Evolutionary conservation across 441 rosid species (phyloP).

Genomic region (Oxalis stricta): DNA sequence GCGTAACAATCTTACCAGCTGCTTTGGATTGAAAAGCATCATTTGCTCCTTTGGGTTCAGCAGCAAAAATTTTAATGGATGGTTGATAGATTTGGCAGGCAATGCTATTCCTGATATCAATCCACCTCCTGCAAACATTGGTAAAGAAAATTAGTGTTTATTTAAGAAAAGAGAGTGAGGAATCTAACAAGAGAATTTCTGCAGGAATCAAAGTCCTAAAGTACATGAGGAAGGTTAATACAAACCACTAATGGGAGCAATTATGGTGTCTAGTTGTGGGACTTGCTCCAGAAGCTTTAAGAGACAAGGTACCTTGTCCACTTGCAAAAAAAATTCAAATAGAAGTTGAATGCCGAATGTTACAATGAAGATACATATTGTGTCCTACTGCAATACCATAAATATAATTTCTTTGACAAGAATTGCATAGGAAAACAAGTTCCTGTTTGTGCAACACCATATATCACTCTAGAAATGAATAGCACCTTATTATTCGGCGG

Average conservation of each 20-base stretch:
- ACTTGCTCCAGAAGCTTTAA: constrained; percentile 73
- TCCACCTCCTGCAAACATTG: constrained; percentile 49
- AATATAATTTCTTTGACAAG: too few species aligned
- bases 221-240: not conserved
- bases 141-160: not conserved
- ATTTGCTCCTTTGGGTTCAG: constrained; percentile 82
- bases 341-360: not conserved
- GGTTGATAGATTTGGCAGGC: constrained; percentile 83
- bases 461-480: not conserved
- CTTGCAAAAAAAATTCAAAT: constrained; percentile 23
- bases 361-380: not conserved
- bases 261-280: constrained; percentile 50
- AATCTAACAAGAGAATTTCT: not conserved
- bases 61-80: constrained; percentile 61
- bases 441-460: not conserved
- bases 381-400: too few species aligned
- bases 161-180: not conserved
- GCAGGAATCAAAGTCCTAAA: not conserved
- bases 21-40: constrained; percentile 82
- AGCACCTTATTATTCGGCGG: constrained; percentile 55
- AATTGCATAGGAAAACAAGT: not conserved
- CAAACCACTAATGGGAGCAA: constrained; percentile 80
- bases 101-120: constrained; percentile 81
- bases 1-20: constrained; percentile 47
- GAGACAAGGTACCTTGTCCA: constrained; percentile 80